These are phyloP conservation scores for Wickerhamiella vanderwaltii DNA, from an alignment of 805 yeast species.

Conservation along the genomic window DNA sequence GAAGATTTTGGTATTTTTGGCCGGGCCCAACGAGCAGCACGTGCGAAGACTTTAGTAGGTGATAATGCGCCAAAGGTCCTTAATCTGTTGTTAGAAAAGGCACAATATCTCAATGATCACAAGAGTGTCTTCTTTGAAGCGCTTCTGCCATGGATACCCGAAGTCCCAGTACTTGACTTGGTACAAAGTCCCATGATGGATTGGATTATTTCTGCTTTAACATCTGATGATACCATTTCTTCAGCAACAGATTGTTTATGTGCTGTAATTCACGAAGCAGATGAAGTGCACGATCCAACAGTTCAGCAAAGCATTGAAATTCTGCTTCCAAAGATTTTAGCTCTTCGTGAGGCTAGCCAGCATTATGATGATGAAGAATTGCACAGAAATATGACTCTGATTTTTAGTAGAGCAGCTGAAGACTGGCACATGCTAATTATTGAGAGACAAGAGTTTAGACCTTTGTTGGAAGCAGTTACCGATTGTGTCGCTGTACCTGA, in stretches of 20 bases:
- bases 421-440: conserved; percentile 87
- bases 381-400: conserved; percentile 29
- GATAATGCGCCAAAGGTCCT: conserved; percentile 60
- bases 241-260: conserved; percentile 79
- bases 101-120: conserved; percentile 30
- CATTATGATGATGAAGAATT: conserved; percentile 17
- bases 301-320: conserved; percentile 42
- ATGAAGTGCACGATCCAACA: conserved; percentile 42
- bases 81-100: conserved; percentile 37
- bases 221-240: conserved; percentile 57
- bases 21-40: conserved; percentile 31
- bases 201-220: conserved; percentile 52
- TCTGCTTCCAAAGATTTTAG: conserved; percentile 56
- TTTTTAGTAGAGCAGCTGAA: conserved; percentile 88
- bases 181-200: conserved; percentile 52
- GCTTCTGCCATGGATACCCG: conserved; percentile 82
- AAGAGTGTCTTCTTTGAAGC: conserved; percentile 51
- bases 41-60: conserved; percentile 52
- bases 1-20: conserved; percentile 56
- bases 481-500: conserved; percentile 61
- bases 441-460: conserved; percentile 47
- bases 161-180: conserved; percentile 64
- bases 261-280: conserved; percentile 67
- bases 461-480: conserved; percentile 60
- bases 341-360: conserved; percentile 17